Base-by-base conservation (phyloP, 139 green algal species). In the Nannochloris sp. region DNA sequence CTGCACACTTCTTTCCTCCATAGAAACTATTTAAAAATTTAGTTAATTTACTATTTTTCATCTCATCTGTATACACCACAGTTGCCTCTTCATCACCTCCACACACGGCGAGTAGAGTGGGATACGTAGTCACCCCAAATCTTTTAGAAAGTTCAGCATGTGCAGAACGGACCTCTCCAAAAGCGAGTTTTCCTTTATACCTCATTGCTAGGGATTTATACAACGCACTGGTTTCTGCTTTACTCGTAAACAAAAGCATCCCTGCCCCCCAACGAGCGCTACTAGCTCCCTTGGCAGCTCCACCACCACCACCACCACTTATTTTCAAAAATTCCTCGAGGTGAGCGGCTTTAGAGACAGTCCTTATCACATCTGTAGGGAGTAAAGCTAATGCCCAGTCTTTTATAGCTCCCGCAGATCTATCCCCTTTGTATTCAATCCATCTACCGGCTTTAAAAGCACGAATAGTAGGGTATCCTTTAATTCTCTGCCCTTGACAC, bases 401-500 rank as follows among this genome's bases (percentile, higher is more conserved):
- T 24, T 68, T 81, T 35, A 95, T 53, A 8, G 69, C 64, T 27
- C 56, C 47, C 7, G 82, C 75, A 19, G 65, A 79, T 12, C 86
- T 74, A 8, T 90, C 82, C 4, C 88, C 88, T 1, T 76, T 54
- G 65, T 89, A 95, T 6, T 86, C 74, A 0, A 68, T n/a, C 47
- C 74, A 68, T 1, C 27, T 29, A 3, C 55, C 71, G 25, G 48
- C 68, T 67, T 39, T 54, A 8, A 84, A 80, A 4, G 80, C 82
- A 67, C 89, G 90, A 73, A 96, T 89, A 10, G 87, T 90, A 3
- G 89, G 89, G 64, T 89, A 95, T 25, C 85, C 85, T 7, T 68
- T 54, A 2, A 93, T 73, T 29, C 74, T 74, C 32, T 90, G 76
- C 60, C 74, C 31, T 54, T 68, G n/a, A 72, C 89, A 96, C 23